Conservation (phyloP, 495 filamentous ascomycete species). For the Talaromyces ruber region DNA sequence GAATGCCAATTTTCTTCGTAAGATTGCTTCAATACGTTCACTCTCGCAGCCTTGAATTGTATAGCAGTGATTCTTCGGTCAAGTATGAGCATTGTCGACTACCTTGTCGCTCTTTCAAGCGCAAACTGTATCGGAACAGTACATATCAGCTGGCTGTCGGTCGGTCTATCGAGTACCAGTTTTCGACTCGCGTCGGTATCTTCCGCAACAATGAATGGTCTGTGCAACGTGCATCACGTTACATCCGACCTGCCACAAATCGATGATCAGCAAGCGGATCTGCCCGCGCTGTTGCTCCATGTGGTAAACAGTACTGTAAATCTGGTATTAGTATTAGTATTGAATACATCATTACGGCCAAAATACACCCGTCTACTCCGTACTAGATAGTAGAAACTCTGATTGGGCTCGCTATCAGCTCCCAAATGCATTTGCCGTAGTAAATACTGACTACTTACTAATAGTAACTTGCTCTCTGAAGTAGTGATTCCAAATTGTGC, state of each 20-base stretch:
- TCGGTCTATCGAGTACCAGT: neutral
- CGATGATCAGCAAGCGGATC: constrained; percentile 1
- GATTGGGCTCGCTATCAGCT: neutral
- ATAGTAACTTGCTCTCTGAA: neutral
- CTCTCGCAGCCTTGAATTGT: neutral
- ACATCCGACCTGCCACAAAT: constrained; percentile 3
- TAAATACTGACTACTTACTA: too few species aligned
- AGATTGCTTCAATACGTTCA: neutral
- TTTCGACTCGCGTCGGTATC: neutral
- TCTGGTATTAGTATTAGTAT: neutral
- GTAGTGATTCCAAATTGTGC: neutral
- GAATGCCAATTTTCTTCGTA: neutral
- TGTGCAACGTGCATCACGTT: neutral
- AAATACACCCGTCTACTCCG: neutral
- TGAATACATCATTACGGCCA: neutral
- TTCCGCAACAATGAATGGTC: neutral
- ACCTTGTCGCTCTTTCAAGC: neutral
- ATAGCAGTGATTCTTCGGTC: neutral
- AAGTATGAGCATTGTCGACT: neutral
- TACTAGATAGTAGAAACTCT: too few species aligned
- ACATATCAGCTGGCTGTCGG: neutral
- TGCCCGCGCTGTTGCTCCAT: neutral
- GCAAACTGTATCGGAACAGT: neutral
- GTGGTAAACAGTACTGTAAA: neutral
- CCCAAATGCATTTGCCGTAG: neutral